A percentile compares a stretch with the other conserved stretches of the same genome.
Conservation (phyloP, 192 early-diverging fungal genomes). For the Coemansia guatemalensis region DNA sequence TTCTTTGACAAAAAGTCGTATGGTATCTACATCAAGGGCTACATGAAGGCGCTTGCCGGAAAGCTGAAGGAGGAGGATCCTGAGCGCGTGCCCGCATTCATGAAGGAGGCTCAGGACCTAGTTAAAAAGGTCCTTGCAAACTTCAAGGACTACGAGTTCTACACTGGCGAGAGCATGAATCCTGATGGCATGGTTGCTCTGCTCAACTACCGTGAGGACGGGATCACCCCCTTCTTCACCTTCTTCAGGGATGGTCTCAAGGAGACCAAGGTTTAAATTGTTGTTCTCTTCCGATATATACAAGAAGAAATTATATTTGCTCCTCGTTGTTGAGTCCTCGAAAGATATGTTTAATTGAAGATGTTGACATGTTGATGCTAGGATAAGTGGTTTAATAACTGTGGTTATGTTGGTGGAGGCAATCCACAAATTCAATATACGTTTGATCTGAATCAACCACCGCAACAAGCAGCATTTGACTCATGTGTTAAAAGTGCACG, state of each 20-base stretch:
- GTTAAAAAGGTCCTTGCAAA: conserved; percentile 79
- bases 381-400: no score
- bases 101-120: conserved; percentile 59
- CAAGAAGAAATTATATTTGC: conserved; percentile 11
- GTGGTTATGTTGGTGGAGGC: no score
- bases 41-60: conserved; percentile 81
- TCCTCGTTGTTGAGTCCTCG: not conserved
- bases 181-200: conserved; percentile 84
- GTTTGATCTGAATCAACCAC: no score
- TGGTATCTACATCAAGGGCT: conserved; percentile 90
- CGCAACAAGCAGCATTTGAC: no score
- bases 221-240: conserved; percentile 86
- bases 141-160: conserved; percentile 93
- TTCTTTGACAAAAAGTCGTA: conserved; percentile 90
- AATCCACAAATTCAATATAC: no score
- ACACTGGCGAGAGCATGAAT: conserved; percentile 83
- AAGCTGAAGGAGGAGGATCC: conserved; percentile 61
- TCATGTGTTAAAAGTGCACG: no score
- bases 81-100: conserved; percentile 62
- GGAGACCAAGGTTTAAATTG: conserved; percentile 65
- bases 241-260: conserved; percentile 89
- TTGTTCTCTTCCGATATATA: not conserved
- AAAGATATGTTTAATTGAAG: not conserved
- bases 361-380: no score
- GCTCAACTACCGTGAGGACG: conserved; percentile 95